Conservation (phyloP, 2,329 filamentous ascomycete genomes). For the Colletotrichum australisinense region DNA sequence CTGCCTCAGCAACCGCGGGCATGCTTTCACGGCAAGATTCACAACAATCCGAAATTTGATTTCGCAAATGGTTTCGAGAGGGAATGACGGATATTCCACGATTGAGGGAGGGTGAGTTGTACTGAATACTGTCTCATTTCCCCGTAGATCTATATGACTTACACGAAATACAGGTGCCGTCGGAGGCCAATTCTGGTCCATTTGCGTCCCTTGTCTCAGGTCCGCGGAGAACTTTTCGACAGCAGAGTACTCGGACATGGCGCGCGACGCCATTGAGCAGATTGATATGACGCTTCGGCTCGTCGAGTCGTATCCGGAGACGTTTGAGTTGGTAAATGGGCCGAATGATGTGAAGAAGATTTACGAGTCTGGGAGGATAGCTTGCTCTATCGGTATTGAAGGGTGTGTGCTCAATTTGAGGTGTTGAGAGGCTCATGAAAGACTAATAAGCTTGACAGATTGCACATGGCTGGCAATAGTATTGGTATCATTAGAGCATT, state of each 20-base stretch:
- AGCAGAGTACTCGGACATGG: slow-evolving; percentile 38
- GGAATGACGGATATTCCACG: slow-evolving; percentile 47
- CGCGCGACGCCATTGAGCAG: slow-evolving; percentile 37
- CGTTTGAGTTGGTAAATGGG: slow-evolving; percentile 39
- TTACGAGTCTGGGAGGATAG: slow-evolving; percentile 45
- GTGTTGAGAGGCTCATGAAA: too few species aligned
- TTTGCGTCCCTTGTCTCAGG: slow-evolving; percentile 41
- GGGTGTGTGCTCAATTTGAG: slow-evolving; percentile 24
- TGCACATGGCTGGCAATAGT: slow-evolving; percentile 47
- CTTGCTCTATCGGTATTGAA: slow-evolving; percentile 50
- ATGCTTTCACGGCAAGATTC: slow-evolving; percentile 44
- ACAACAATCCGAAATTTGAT: slow-evolving; percentile 47
- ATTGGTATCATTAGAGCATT: slow-evolving; percentile 47
- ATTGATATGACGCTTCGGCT: slow-evolving; percentile 41
- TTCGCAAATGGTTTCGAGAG: slow-evolving; percentile 44
- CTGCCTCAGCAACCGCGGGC: slow-evolving; percentile 43
- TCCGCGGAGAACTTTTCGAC: slow-evolving; percentile 42
- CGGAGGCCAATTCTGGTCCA: slow-evolving; percentile 45
- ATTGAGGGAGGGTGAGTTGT: slow-evolving; percentile 34
- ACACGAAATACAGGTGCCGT: slow-evolving; percentile 31
- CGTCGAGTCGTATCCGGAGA: slow-evolving; percentile 40
- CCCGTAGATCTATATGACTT: not conserved
- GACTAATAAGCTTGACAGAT: not conserved
- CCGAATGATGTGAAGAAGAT: slow-evolving; percentile 42
- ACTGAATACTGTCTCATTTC: too few species aligned